Evolutionary conservation across 257 asterid species (phyloP).

Genomic region (Lycium ferocissimum): DNA sequence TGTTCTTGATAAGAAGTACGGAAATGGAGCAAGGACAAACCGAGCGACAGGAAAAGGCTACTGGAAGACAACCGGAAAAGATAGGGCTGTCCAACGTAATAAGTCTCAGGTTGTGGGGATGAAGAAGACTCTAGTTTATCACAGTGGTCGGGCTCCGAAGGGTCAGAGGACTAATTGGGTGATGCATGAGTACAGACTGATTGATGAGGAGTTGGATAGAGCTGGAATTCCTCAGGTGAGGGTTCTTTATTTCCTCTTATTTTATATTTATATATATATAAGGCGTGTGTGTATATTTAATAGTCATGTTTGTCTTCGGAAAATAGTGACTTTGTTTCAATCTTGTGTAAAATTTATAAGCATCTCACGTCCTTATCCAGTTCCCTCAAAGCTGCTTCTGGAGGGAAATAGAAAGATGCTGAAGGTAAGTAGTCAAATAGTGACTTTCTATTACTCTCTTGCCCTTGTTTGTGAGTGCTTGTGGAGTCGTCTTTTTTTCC

Average conservation of each 20-base stretch:
- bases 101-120: conserved; percentile 74
- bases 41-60: conserved; percentile 90
- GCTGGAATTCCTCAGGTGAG: conserved; percentile 80
- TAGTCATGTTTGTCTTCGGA: conserved; percentile 2
- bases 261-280: conserved; percentile 33
- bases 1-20: conserved; percentile 86
- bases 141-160: conserved; percentile 90
- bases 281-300: conserved; percentile 17
- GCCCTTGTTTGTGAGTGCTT: conserved; percentile 22
- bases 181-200: conserved; percentile 93
- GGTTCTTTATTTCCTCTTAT: conserved; percentile 17
- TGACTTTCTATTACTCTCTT: neutral
- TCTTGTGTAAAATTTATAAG: neutral
- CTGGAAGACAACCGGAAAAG: conserved; percentile 99
- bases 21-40: conserved; percentile 86
- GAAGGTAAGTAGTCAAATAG: conserved; percentile 16
- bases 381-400: conserved; percentile 19
- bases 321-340: conserved; percentile 14
- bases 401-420: conserved; percentile 24
- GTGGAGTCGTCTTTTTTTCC: conserved; percentile 5
- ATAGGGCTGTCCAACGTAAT: conserved; percentile 72
- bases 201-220: conserved; percentile 74
- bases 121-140: conserved; percentile 96
- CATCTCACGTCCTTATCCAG: conserved; percentile 14
- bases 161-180: conserved; percentile 96